phyloP scores from a whole-genome alignment of 208 protist genomes.

The Crithidia bombi region DNA sequence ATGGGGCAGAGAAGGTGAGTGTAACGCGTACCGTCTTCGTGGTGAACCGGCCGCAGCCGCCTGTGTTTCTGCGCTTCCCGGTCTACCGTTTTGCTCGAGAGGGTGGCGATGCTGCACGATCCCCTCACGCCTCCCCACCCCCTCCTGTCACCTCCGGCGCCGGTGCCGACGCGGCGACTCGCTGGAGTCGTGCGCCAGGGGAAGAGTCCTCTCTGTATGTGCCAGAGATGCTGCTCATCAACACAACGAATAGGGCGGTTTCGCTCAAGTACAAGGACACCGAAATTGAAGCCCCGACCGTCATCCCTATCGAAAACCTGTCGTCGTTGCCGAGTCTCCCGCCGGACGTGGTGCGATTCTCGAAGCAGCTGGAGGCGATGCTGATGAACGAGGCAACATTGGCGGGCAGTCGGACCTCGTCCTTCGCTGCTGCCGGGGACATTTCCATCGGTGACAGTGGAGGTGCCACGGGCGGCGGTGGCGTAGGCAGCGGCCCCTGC shows the following conservation, averaged over 20 bases:
- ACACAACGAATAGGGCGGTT: slow-evolving; percentile 28
- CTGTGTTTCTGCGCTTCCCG: slow-evolving; percentile 44
- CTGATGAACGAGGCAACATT: slow-evolving; percentile 31
- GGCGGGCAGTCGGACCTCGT: slow-evolving; percentile 1
- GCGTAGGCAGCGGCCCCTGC: background rate
- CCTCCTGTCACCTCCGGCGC: background rate
- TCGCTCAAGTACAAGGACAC: slow-evolving; percentile 46
- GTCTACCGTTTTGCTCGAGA: slow-evolving; percentile 52
- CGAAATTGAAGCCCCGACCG: slow-evolving; percentile 28
- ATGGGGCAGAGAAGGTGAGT: slow-evolving; percentile 71
- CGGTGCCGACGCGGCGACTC: background rate
- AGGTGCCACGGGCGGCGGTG: background rate
- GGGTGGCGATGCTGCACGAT: background rate
- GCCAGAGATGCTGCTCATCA: slow-evolving; percentile 45
- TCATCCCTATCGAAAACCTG: slow-evolving; percentile 31
- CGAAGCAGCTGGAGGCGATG: slow-evolving; percentile 39
- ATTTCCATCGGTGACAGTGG: background rate
- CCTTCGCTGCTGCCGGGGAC: slow-evolving; percentile 13
- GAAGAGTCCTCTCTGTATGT: slow-evolving; percentile 31
- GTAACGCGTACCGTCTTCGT: slow-evolving; percentile 72
- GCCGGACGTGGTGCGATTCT: slow-evolving; percentile 27
- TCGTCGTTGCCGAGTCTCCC: slow-evolving; percentile 38
- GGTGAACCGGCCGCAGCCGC: slow-evolving; percentile 51
- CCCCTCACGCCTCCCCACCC: background rate
- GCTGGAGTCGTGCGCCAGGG: slow-evolving; percentile 32